Conservation (phyloP, 768 basidiomycete species). For the Mycena chlorophos region DNA sequence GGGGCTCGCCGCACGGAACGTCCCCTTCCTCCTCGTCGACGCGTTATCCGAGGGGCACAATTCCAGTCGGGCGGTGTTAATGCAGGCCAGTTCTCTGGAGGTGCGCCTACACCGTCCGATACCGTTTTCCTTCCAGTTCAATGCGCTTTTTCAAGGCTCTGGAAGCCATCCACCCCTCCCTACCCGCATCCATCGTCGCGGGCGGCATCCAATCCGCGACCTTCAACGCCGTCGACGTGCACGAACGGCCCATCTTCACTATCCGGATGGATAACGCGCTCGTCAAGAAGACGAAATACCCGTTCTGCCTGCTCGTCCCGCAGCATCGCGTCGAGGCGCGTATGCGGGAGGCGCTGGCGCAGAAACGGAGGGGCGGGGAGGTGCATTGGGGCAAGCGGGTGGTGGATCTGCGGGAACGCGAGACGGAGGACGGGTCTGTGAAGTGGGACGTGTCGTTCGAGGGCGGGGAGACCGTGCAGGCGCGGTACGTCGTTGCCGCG, state of each 20-base stretch:
- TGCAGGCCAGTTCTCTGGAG: constrained; percentile 47
- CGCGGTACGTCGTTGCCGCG: constrained; percentile 43
- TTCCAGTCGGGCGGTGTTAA: constrained; percentile 37
- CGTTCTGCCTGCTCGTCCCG: constrained; percentile 33
- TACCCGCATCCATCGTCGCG: background rate
- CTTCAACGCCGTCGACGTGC: background rate
- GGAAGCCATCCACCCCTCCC: background rate
- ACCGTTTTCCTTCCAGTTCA: background rate
- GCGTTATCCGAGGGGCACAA: constrained; percentile 31
- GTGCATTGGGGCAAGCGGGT: constrained; percentile 1
- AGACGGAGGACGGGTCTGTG: constrained; percentile 16
- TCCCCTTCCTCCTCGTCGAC: constrained; percentile 37
- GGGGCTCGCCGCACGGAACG: constrained; percentile 37
- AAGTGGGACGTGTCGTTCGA: constrained; percentile 28
- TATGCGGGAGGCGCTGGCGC: background rate
- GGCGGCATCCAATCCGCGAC: background rate
- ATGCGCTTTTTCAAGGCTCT: background rate
- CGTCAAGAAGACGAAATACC: constrained; percentile 32
- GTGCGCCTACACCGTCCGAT: constrained; percentile 29
- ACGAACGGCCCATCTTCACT: background rate
- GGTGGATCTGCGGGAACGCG: constrained; percentile 23
- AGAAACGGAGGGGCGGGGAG: background rate
- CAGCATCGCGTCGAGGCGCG: constrained; percentile 34
- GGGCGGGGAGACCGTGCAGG: constrained; percentile 33
- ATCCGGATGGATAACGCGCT: constrained; percentile 25